These are phyloP conservation scores for Hordeum pubiflorum DNA, from an alignment of 202 grass and related monocot genomes.

Conservation along the genomic window DNA sequence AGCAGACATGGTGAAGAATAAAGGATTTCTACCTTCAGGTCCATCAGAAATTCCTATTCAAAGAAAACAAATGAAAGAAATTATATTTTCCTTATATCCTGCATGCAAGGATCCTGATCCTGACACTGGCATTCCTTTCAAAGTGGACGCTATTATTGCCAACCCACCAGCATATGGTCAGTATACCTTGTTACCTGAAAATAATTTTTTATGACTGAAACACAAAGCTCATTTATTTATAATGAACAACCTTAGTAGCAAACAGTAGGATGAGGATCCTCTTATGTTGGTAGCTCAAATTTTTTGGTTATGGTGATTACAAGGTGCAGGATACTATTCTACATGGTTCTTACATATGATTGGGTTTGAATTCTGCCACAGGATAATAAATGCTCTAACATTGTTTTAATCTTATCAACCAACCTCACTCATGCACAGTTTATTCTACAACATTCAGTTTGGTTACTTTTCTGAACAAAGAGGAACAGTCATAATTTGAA, in stretches of 20 bases:
- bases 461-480: not conserved
- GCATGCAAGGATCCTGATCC: constrained; percentile 62
- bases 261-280: not conserved
- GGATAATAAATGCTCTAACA: not conserved
- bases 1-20: constrained; percentile 97
- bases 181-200: constrained; percentile 21
- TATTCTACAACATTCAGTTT: not conserved
- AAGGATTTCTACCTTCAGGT: constrained; percentile 86
- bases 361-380: not conserved
- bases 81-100: constrained; percentile 71
- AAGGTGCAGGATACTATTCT: not conserved
- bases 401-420: not conserved
- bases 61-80: constrained; percentile 82
- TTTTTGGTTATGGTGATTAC: not conserved
- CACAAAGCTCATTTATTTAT: not conserved
- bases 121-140: constrained; percentile 61
- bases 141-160: constrained; percentile 76
- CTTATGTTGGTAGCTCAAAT: not conserved
- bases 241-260: not conserved
- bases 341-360: not conserved
- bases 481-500: not conserved
- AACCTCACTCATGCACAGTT: not conserved
- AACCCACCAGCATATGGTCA: constrained; percentile 89
- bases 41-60: constrained; percentile 88
- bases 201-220: not conserved